A percentile compares a stretch with the other conserved stretches of the same genome.
Evolutionary conservation across 306 rosid genomes (phyloP).

Genomic region (Macrotyloma uniflorum): DNA sequence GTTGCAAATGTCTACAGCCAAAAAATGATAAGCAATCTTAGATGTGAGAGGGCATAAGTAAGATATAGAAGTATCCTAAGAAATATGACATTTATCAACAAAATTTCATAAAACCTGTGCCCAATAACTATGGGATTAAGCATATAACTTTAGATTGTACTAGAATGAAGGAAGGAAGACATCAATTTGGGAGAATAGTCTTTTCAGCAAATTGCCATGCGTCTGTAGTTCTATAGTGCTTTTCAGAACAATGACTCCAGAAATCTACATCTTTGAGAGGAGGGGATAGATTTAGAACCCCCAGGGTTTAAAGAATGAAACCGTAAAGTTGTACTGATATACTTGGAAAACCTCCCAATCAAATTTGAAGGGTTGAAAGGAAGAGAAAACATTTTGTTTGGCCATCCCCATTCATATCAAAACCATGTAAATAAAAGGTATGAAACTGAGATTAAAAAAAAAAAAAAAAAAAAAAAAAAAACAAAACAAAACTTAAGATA

Average conservation of each 20-base stretch:
- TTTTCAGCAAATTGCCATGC: neutral
- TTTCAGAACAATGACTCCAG: constrained; percentile 4
- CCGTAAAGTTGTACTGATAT: constrained; percentile 18
- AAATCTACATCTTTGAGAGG: neutral
- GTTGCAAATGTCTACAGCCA: constrained; percentile 79
- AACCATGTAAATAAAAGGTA: neutral
- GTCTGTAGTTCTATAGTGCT: constrained; percentile 19
- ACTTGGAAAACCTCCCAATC: constrained; percentile 22
- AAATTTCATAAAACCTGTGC: neutral
- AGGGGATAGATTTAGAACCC: neutral
- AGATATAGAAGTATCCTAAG: constrained; percentile 26
- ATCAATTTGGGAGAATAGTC: constrained; percentile 20
- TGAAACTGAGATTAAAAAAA: neutral
- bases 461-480: neutral
- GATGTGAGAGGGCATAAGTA: neutral
- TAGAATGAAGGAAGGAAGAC: constrained; percentile 22
- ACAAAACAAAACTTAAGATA: neutral
- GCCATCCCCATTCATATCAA: constrained; percentile 26
- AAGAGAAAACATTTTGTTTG: constrained; percentile 15
- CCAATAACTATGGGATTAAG: constrained; percentile 16
- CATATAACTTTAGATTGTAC: constrained; percentile 24
- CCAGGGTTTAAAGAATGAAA: constrained; percentile 26
- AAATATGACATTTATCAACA: constrained; percentile 30
- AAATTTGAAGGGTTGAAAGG: constrained; percentile 10
- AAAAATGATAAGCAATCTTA: constrained; percentile 29